Percentiles rank a stretch among this genome's conserved stretches.
These are phyloP conservation scores for Linderina pennispora DNA, from an alignment of 192 early-diverging fungal species.

Conservation along the genomic window DNA sequence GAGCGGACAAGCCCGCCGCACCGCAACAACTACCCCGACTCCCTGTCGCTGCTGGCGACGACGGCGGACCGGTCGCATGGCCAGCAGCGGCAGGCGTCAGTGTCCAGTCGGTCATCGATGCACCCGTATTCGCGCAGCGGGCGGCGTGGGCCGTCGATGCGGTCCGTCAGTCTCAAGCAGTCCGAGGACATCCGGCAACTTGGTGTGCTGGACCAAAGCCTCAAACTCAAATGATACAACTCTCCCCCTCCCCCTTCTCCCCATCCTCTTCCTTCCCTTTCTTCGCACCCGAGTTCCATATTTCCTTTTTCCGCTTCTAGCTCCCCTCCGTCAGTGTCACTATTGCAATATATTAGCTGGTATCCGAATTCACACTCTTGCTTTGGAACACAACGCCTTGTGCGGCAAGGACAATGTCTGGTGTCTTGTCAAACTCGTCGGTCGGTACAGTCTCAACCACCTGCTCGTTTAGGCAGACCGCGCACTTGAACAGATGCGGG, in stretches of 20 bases:
- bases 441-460: slow-evolving; percentile 19
- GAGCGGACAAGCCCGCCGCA: neutral
- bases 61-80: slow-evolving; percentile 25
- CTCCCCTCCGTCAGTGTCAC: slow-evolving; percentile 2
- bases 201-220: slow-evolving; percentile 34
- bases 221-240: slow-evolving; percentile 27
- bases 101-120: slow-evolving; percentile 1
- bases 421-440: slow-evolving; percentile 15
- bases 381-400: slow-evolving; percentile 9
- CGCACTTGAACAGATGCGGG: slow-evolving; percentile 13
- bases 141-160: slow-evolving; percentile 18
- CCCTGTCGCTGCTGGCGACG: slow-evolving; percentile 22
- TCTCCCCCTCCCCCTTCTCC: neutral
- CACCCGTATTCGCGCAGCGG: slow-evolving; percentile 24
- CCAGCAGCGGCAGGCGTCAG: slow-evolving; percentile 13
- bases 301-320: neutral
- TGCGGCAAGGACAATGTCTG: slow-evolving; percentile 21
- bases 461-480: slow-evolving; percentile 30
- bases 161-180: slow-evolving; percentile 44
- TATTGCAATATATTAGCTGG: neutral
- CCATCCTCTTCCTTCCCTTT: neutral
- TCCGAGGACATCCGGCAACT: slow-evolving; percentile 41
- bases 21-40: slow-evolving; percentile 4
- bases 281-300: neutral
- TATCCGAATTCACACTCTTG: neutral